These are phyloP conservation scores for Myriangium duriaei DNA, from an alignment of 2,329 filamentous ascomycete species.

Conservation along the genomic window DNA sequence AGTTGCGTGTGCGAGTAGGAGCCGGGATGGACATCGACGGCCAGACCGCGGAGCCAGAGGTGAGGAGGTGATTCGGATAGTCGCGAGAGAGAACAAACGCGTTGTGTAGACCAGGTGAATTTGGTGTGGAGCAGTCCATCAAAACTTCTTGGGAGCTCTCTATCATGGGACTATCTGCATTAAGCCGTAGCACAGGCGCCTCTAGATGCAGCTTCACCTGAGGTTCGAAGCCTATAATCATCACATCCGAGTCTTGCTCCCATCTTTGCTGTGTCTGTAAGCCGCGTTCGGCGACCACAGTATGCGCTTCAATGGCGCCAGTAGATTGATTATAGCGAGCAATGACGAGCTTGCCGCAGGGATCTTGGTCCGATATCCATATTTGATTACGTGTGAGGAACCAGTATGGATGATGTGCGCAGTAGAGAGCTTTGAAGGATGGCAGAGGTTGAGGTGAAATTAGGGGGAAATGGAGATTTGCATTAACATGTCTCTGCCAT, in stretches of 20 bases:
- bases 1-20: constrained; percentile 41
- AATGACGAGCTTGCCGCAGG: constrained; percentile 63
- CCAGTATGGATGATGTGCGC: constrained; percentile 68
- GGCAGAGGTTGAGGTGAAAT: constrained; percentile 43
- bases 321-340: constrained; percentile 61
- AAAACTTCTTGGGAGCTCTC: constrained; percentile 37
- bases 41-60: constrained; percentile 45
- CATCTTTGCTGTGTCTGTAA: constrained; percentile 47
- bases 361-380: constrained; percentile 69
- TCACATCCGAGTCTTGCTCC: constrained; percentile 51
- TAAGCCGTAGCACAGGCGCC: constrained; percentile 43
- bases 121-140: constrained; percentile 29
- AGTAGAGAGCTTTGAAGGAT: constrained; percentile 60
- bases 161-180: neutral
- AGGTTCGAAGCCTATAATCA: constrained; percentile 63
- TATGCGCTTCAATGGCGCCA: constrained; percentile 70
- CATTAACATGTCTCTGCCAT: constrained; percentile 60
- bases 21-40: constrained; percentile 61
- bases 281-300: constrained; percentile 54
- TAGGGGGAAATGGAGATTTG: constrained; percentile 50
- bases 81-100: constrained; percentile 54
- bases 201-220: constrained; percentile 59
- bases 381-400: constrained; percentile 69
- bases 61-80: constrained; percentile 31
- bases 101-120: constrained; percentile 41